A percentile compares a stretch with the other conserved stretches of the same genome.
Conservation (phyloP, 257 asterid genomes). For the Solanum corneliomulleri region DNA sequence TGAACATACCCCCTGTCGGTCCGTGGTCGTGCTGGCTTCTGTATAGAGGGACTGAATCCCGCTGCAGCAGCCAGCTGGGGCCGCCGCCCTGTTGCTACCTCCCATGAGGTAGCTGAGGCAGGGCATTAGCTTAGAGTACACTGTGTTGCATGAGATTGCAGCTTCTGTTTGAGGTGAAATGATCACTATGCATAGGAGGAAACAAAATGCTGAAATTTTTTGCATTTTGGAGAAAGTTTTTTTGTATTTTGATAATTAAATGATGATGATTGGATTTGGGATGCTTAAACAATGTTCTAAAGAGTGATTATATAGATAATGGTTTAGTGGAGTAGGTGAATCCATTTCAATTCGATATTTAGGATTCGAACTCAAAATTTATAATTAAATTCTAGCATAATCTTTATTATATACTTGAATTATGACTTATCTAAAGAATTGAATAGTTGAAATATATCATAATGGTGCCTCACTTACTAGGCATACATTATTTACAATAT, state of each 20-base stretch:
- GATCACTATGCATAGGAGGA: neutral
- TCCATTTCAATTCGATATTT: neutral
- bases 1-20: neutral
- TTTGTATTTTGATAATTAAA: neutral
- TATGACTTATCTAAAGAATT: neutral
- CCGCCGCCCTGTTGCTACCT: neutral
- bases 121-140: neutral
- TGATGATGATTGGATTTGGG: neutral
- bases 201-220: neutral
- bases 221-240: neutral
- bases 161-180: neutral
- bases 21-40: neutral
- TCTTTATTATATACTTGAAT: neutral
- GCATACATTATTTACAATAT: neutral
- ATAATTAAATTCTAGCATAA: neutral
- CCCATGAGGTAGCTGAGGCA: neutral
- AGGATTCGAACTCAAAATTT: accelerated
- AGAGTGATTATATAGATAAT: neutral
- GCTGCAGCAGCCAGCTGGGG: neutral
- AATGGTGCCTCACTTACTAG: neutral
- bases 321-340: neutral
- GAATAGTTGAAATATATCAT: neutral
- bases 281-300: neutral
- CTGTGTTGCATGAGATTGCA: neutral
- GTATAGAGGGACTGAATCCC: neutral